A percentile compares a stretch with the other conserved stretches of the same genome.
Evolutionary conservation across 495 filamentous ascomycete genomes (phyloP).

Genomic region (Tirmania nivea): DNA sequence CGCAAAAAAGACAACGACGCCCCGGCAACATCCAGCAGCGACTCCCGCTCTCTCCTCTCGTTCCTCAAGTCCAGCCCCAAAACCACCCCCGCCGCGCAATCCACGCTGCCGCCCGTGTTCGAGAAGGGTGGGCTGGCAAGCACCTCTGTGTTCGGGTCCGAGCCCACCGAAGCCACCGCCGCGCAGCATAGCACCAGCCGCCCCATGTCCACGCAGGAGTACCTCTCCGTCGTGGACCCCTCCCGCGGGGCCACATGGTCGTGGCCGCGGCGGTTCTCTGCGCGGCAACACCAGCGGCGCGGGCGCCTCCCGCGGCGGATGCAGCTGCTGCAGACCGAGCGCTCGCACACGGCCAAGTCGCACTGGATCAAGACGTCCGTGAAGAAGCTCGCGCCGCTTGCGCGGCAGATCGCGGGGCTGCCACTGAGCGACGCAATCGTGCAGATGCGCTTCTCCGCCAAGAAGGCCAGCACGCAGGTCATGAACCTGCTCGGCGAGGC

Average conservation of each 20-base stretch:
- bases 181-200: slow-evolving; percentile 15
- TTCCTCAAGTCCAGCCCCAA: slow-evolving; percentile 6
- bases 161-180: slow-evolving; percentile 21
- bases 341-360: slow-evolving; percentile 39
- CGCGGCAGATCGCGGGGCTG: slow-evolving; percentile 77
- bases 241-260: slow-evolving; percentile 9
- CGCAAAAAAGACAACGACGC: slow-evolving; percentile 1
- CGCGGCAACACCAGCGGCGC: slow-evolving; percentile 38
- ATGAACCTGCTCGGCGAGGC: slow-evolving; percentile 53
- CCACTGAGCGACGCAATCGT: slow-evolving; percentile 73
- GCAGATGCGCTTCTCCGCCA: slow-evolving; percentile 90
- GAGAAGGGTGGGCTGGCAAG: slow-evolving; percentile 14
- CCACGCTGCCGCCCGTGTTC: neutral
- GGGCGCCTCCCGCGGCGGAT: slow-evolving; percentile 43
- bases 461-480: slow-evolving; percentile 73
- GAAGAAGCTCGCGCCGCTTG: slow-evolving; percentile 72
- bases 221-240: slow-evolving; percentile 11
- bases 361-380: slow-evolving; percentile 51
- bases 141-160: slow-evolving; percentile 41
- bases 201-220: neutral
- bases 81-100: neutral
- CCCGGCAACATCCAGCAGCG: neutral
- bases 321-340: slow-evolving; percentile 50
- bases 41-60: neutral
- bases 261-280: slow-evolving; percentile 12